Evolutionary conservation across 2,329 filamentous ascomycete genomes (phyloP).

Genomic region (Monosporascus sp.): DNA sequence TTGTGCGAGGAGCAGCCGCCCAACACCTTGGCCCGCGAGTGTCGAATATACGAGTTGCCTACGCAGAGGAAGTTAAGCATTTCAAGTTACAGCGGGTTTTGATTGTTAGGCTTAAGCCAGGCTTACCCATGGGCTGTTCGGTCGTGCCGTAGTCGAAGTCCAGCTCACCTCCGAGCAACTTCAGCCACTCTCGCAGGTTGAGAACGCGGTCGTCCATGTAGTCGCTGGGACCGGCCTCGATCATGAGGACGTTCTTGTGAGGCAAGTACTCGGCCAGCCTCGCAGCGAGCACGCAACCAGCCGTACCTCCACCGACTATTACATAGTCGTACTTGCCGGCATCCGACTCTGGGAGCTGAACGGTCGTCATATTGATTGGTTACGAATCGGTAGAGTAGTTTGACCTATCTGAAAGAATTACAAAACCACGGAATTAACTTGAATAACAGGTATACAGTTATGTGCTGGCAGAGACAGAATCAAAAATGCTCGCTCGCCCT

Average conservation of each 20-base stretch:
- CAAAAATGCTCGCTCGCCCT: too few relatives aligned
- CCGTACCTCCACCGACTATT: constrained; percentile 79
- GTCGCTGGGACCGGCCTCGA: constrained; percentile 86
- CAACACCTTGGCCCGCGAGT: constrained; percentile 87
- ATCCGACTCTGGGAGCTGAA: constrained; percentile 57
- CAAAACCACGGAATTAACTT: too few relatives aligned
- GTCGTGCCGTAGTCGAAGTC: constrained; percentile 89
- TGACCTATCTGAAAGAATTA: not conserved
- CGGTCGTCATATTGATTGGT: constrained; percentile 48
- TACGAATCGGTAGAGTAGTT: not conserved
- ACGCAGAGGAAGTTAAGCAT: constrained; percentile 11
- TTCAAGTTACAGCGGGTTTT: constrained; percentile 1
- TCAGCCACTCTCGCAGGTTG: constrained; percentile 81
- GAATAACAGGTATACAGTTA: too few relatives aligned
- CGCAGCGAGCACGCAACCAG: constrained; percentile 77
- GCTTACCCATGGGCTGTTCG: constrained; percentile 72
- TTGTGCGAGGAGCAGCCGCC: constrained; percentile 93
- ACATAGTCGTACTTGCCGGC: constrained; percentile 74
- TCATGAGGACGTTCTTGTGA: constrained; percentile 71
- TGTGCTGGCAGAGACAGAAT: too few relatives aligned
- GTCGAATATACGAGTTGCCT: constrained; percentile 87
- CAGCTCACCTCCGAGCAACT: constrained; percentile 76
- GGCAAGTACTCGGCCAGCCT: constrained; percentile 79
- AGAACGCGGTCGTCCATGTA: constrained; percentile 84
- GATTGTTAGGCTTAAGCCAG: not conserved